phyloP scores from a whole-genome alignment of 2,329 filamentous ascomycete species.

The Botrytis deweyae region DNA sequence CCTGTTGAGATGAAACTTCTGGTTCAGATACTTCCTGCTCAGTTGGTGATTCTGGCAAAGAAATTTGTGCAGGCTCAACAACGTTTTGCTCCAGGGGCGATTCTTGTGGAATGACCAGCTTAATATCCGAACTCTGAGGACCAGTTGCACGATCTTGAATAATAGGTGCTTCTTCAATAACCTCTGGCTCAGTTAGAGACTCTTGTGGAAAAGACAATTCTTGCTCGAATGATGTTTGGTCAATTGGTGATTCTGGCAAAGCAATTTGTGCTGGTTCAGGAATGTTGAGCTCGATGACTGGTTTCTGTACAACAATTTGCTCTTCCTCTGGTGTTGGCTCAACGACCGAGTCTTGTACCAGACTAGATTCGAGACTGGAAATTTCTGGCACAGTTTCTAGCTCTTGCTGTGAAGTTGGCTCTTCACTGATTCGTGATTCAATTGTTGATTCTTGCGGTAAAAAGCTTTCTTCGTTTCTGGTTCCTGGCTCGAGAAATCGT shows the following conservation, averaged over 20 bases:
- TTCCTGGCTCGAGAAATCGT: background rate
- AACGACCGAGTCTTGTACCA: background rate
- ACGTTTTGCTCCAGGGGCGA: background rate
- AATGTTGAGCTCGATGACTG: background rate
- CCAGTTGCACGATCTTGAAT: background rate
- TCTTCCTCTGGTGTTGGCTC: background rate
- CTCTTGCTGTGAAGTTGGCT: background rate
- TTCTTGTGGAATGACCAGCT: background rate
- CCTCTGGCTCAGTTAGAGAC: background rate
- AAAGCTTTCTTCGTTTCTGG: background rate
- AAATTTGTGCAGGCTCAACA: background rate
- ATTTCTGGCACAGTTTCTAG: background rate
- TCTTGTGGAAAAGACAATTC: background rate
- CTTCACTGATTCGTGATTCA: background rate
- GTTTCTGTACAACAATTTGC: background rate
- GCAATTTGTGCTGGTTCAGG: constrained; percentile 8
- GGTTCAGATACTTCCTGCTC: background rate
- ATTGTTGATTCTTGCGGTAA: constrained; percentile 3
- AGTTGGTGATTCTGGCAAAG: background rate
- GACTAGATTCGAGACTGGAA: background rate
- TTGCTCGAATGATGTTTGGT: background rate
- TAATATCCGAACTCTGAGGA: background rate
- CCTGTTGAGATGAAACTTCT: background rate
- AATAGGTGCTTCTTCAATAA: background rate
- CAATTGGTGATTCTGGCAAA: constrained; percentile 12